Evolutionary conservation across 148 eudicot genomes (phyloP).

Genomic region (Nepenthes gracilis): DNA sequence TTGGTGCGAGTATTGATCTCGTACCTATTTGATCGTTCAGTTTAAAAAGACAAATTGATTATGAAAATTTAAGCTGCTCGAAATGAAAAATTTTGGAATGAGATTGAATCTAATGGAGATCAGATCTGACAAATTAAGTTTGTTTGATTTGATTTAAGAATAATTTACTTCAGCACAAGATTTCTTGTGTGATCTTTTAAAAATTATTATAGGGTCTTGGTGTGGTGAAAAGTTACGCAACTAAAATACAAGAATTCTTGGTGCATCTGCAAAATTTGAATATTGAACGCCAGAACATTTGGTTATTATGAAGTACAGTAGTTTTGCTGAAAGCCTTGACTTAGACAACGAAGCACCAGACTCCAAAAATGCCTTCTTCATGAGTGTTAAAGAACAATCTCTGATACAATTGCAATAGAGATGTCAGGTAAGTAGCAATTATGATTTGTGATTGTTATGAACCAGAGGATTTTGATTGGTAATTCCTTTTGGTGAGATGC

Average conservation of each 20-base stretch:
- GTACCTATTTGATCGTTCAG: slow-evolving; percentile 21
- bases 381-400: slow-evolving; percentile 16
- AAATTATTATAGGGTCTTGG: slow-evolving; percentile 38
- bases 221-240: slow-evolving; percentile 54
- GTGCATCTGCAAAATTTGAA: slow-evolving; percentile 34
- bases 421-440: slow-evolving; percentile 17
- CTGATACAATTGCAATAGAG: slow-evolving; percentile 29
- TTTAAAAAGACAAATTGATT: slow-evolving; percentile 63
- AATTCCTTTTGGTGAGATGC: not conserved
- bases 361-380: slow-evolving; percentile 28
- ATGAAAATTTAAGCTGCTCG: slow-evolving; percentile 67
- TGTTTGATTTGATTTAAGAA: not conserved
- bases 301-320: slow-evolving; percentile 18
- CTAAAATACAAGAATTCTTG: slow-evolving; percentile 67
- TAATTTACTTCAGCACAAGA: not conserved
- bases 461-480: not conserved
- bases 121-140: slow-evolving; percentile 29
- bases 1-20: slow-evolving; percentile 2
- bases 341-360: slow-evolving; percentile 40
- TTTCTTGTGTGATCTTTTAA: not conserved
- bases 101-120: slow-evolving; percentile 41
- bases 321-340: slow-evolving; percentile 32
- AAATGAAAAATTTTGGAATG: slow-evolving; percentile 78
- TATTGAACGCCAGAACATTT: not conserved
- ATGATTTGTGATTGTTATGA: not conserved